phyloP scores from a whole-genome alignment of 2,329 filamentous ascomycete species.

The Stachybotrys echinatus region DNA sequence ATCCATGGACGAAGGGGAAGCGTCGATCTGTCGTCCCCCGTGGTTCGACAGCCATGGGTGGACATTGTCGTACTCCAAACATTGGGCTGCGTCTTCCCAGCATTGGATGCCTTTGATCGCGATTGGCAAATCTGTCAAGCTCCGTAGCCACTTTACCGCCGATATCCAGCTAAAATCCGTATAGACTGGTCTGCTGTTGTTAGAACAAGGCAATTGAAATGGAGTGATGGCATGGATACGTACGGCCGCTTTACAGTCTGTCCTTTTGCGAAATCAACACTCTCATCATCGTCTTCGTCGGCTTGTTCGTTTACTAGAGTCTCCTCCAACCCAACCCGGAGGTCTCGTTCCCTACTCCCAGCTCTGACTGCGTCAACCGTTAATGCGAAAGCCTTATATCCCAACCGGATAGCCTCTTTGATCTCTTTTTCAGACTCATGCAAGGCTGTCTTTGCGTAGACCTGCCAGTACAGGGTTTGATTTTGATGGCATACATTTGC shows the following conservation, averaged over 20 bases:
- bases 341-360: constrained; percentile 5
- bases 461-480: constrained; percentile 7
- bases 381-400: constrained; percentile 6
- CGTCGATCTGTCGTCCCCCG: constrained; percentile 4
- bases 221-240: background rate
- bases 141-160: constrained; percentile 3
- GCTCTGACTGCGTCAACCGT: constrained; percentile 6
- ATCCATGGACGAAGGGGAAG: constrained; percentile 4
- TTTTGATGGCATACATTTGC: background rate
- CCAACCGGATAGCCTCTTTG: constrained; percentile 1
- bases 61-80: constrained; percentile 2
- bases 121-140: constrained; percentile 2
- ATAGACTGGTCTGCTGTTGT: background rate
- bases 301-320: background rate
- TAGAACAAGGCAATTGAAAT: background rate
- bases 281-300: background rate
- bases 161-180: constrained; percentile 2
- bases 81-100: constrained; percentile 5
- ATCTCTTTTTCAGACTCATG: constrained; percentile 1
- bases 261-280: background rate
- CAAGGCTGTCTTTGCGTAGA: constrained; percentile 6
- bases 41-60: constrained; percentile 7
- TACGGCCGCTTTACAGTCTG: constrained; percentile 3
- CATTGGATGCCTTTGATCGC: constrained; percentile 6
- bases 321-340: constrained; percentile 1